Percentiles rank a stretch among this genome's conserved stretches.
Evolutionary conservation across 2,329 filamentous ascomycete genomes (phyloP).

Genomic region (Ascochyta fabae): DNA sequence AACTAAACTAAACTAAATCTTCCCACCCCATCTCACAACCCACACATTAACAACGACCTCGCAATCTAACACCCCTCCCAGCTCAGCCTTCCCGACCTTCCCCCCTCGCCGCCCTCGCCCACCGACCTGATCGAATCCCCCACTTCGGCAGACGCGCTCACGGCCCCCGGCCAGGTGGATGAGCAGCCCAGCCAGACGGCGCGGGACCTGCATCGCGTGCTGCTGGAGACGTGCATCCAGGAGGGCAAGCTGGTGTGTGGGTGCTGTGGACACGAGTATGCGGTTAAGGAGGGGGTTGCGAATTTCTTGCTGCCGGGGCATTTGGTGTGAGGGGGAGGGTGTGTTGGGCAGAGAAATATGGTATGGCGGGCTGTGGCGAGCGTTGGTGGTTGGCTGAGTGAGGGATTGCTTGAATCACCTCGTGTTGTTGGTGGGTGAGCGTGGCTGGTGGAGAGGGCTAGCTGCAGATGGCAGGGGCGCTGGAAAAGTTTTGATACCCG

Average conservation of each 20-base stretch:
- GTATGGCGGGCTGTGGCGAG: too few species aligned
- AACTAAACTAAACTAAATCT: neutral
- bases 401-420: too few species aligned
- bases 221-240: slow-evolving; percentile 88
- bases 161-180: slow-evolving; percentile 53
- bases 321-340: slow-evolving; percentile 64
- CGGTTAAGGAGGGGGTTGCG: slow-evolving; percentile 92
- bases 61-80: slow-evolving; percentile 45
- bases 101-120: slow-evolving; percentile 48
- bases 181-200: slow-evolving; percentile 66
- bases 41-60: too few species aligned
- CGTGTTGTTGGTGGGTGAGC: too few species aligned
- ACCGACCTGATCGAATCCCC: slow-evolving; percentile 41
- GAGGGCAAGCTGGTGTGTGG: slow-evolving; percentile 90
- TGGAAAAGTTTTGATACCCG: slow-evolving; percentile 34
- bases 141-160: slow-evolving; percentile 49
- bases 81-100: slow-evolving; percentile 80
- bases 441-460: too few species aligned
- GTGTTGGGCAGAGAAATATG: neutral
- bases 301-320: slow-evolving; percentile 96
- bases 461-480: neutral
- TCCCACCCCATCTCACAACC: too few species aligned
- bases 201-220: slow-evolving; percentile 77
- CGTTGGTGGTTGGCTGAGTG: too few species aligned
- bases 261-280: slow-evolving; percentile 92